These are phyloP conservation scores for Fusarium brevicatenulatum DNA, from an alignment of 2,329 filamentous ascomycete genomes.

Conservation along the genomic window DNA sequence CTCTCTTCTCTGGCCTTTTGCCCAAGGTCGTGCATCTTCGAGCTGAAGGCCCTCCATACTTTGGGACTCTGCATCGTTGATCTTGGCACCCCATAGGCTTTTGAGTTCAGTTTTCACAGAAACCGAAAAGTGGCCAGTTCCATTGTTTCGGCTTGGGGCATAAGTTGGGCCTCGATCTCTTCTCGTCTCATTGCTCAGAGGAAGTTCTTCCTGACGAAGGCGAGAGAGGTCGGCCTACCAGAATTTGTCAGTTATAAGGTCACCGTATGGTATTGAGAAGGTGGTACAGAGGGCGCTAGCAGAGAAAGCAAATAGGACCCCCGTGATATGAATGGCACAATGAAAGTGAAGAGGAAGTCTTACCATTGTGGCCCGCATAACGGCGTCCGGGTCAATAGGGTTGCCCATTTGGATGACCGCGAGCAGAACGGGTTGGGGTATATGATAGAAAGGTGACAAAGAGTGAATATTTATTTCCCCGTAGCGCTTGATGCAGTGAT, in stretches of 20 bases:
- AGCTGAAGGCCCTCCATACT: slow-evolving; percentile 37
- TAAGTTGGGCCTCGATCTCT: slow-evolving; percentile 4
- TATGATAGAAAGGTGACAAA: not conserved
- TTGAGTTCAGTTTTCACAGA: slow-evolving; percentile 1
- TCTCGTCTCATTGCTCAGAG: slow-evolving; percentile 20
- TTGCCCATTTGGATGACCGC: slow-evolving; percentile 27
- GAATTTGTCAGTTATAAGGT: not conserved
- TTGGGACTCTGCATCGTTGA: slow-evolving; percentile 38
- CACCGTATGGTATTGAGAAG: not conserved
- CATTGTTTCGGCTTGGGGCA: slow-evolving; percentile 20
- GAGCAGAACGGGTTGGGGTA: not conserved
- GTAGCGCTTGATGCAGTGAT: not conserved
- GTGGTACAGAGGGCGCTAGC: not conserved
- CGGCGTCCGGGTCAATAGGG: not conserved
- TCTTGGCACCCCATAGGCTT: slow-evolving; percentile 24
- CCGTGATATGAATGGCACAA: not conserved
- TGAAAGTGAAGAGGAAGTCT: not conserved
- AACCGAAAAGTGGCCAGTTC: not conserved
- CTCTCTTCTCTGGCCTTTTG: not conserved
- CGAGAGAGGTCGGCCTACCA: slow-evolving; percentile 39
- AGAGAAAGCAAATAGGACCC: not conserved
- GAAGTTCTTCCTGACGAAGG: slow-evolving; percentile 40
- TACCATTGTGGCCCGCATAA: slow-evolving; percentile 32
- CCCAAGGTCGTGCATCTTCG: slow-evolving; percentile 39
- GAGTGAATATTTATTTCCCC: not conserved